Conservation (phyloP, 2,329 filamentous ascomycete genomes). For the Ploettnerulaceae sp. region DNA sequence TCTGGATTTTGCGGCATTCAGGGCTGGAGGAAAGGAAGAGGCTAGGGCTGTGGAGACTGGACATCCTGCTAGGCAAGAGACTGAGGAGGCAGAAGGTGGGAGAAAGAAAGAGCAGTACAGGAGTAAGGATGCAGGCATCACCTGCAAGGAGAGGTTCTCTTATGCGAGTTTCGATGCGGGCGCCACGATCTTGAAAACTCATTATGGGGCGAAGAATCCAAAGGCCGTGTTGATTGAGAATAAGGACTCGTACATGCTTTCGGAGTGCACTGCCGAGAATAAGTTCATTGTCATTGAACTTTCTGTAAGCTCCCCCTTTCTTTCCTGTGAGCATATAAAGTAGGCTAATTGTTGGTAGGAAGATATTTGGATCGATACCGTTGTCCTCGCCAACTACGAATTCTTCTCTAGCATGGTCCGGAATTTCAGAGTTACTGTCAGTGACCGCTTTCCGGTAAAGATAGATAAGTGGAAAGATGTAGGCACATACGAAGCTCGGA, state of each 20-base stretch:
- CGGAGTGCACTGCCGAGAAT: conserved; percentile 79
- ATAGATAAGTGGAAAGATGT: conserved; percentile 85
- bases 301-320: conserved; percentile 60
- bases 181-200: conserved; percentile 87
- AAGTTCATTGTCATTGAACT: conserved; percentile 95
- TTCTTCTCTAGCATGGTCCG: conserved; percentile 98
- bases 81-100: conserved; percentile 31
- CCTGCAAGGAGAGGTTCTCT: conserved; percentile 95
- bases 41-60: conserved; percentile 16
- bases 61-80: conserved; percentile 9
- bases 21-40: conserved; percentile 32
- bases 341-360: conserved; percentile 27
- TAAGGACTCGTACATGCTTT: conserved; percentile 97
- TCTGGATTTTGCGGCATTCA: conserved; percentile 63
- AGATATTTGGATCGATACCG: conserved; percentile 79
- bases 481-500: conserved; percentile 84
- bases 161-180: conserved; percentile 97
- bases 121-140: conserved; percentile 92
- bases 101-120: conserved; percentile 42
- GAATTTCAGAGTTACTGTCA: conserved; percentile 85
- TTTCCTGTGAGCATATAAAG: neutral
- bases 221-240: conserved; percentile 91
- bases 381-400: conserved; percentile 97
- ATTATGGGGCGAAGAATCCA: conserved; percentile 77
- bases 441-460: conserved; percentile 91